A percentile compares a stretch with the other conserved stretches of the same genome.
Conservation (phyloP, 2,329 filamentous ascomycete species). For the Plenodomus lindquistii region DNA sequence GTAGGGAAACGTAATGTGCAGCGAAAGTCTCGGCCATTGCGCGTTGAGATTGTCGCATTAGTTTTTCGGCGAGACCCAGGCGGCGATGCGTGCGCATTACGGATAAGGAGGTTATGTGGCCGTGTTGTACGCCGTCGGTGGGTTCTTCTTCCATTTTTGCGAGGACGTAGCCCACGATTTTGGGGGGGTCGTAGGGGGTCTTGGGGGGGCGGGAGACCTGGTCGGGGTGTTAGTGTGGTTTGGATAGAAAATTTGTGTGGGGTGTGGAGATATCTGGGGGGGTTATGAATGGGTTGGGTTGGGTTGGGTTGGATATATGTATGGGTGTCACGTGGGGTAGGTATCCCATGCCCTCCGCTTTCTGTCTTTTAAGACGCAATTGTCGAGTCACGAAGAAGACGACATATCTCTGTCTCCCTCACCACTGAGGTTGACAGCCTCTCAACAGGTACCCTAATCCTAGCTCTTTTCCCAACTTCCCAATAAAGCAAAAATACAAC, state of each 20-base stretch:
- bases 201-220: conserved; percentile 74
- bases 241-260: neutral
- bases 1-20: conserved; percentile 90
- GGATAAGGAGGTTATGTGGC: conserved; percentile 91
- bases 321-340: too few relatives aligned
- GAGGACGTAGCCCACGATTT: conserved; percentile 98
- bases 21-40: conserved; percentile 96
- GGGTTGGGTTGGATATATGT: neutral
- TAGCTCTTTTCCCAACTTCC: too few relatives aligned
- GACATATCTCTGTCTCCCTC: too few relatives aligned
- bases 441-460: too few relatives aligned
- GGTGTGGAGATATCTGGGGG: neutral
- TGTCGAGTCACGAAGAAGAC: too few relatives aligned
- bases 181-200: conserved; percentile 84
- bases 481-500: neutral
- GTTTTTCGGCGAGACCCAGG: conserved; percentile 90
- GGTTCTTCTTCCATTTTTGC: conserved; percentile 99
- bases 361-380: too few relatives aligned
- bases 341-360: too few relatives aligned
- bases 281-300: neutral
- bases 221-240: neutral
- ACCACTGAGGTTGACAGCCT: too few relatives aligned
- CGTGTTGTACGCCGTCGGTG: conserved; percentile 84
- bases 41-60: conserved; percentile 94
- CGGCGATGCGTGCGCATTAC: conserved; percentile 96